Evolutionary conservation across 768 basidiomycete species (phyloP).

Genomic region (Naematelia encephala): DNA sequence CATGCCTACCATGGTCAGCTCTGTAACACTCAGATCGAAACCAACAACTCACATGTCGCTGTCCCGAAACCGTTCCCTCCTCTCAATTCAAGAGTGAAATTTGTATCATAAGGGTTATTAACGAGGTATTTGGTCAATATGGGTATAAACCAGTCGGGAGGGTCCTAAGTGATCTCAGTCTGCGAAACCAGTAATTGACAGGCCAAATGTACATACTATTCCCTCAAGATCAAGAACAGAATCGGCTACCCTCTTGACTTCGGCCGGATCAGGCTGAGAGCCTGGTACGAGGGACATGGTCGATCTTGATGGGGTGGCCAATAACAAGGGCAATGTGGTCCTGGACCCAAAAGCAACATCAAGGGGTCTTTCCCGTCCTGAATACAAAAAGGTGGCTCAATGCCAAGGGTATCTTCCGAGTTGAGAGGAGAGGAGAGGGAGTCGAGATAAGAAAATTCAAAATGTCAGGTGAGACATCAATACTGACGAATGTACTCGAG

Average conservation of each 20-base stretch:
- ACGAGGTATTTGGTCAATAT: neutral
- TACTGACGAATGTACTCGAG: neutral
- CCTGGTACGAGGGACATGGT: neutral
- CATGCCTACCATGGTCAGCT: constrained; percentile 28
- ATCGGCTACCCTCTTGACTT: neutral
- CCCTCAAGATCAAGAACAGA: neutral
- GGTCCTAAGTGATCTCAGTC: neutral
- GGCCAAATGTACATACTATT: neutral
- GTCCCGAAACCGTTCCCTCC: constrained; percentile 40
- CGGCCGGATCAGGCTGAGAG: neutral
- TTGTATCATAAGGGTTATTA: neutral
- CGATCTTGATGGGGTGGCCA: neutral
- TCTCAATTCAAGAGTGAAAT: constrained; percentile 34
- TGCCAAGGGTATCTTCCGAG: neutral
- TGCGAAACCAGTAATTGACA: too few species aligned
- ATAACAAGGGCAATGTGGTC: too few species aligned
- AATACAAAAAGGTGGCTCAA: too few species aligned
- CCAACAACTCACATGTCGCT: constrained; percentile 30
- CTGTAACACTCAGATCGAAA: neutral
- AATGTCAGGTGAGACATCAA: neutral
- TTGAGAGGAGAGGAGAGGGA: neutral
- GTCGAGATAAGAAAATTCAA: neutral
- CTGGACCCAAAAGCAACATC: too few species aligned
- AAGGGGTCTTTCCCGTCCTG: too few species aligned
- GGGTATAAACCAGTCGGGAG: neutral